Evolutionary conservation across 345 rosid species (phyloP).

Genomic region (Eucalyptus marginata): DNA sequence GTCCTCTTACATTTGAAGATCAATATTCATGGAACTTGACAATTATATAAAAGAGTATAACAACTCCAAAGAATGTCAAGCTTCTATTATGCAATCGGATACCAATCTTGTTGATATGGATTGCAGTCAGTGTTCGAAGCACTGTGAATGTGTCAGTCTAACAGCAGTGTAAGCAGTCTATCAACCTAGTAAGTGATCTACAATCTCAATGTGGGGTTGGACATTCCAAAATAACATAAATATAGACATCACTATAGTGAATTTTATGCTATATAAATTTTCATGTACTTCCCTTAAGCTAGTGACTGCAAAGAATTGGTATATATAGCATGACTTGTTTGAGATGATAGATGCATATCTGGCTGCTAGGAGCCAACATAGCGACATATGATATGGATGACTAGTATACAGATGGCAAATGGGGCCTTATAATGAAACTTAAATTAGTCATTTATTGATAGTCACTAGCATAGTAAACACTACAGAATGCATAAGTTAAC

Average conservation of each 20-base stretch:
- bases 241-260: neutral
- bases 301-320: neutral
- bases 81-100: neutral
- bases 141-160: neutral
- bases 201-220: neutral
- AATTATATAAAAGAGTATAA: neutral
- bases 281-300: neutral
- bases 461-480: neutral
- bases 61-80: neutral
- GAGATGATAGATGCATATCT: neutral
- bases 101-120: neutral
- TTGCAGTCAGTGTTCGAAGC: neutral
- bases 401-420: neutral
- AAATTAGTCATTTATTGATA: neutral
- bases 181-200: neutral
- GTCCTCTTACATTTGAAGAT: neutral
- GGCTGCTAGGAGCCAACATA: neutral
- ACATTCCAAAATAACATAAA: neutral
- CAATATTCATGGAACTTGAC: neutral
- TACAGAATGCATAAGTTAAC: neutral
- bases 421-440: neutral
- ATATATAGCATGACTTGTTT: neutral
- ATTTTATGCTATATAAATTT: neutral
- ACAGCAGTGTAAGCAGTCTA: neutral
- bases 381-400: neutral